phyloP scores from a whole-genome alignment of 306 rosid species.

The Lathyrus sativus region DNA sequence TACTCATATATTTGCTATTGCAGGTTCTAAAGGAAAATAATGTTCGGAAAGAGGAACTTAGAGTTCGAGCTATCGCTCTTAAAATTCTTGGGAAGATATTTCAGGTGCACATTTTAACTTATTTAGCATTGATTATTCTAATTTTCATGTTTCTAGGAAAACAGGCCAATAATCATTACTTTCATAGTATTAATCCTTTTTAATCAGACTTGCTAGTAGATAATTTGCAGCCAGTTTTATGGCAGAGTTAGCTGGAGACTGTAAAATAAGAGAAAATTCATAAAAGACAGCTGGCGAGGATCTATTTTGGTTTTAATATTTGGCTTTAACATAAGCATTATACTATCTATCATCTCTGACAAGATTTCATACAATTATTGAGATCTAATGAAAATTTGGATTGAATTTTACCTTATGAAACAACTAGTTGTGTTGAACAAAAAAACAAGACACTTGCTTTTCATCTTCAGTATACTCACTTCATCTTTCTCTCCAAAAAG shows the following conservation, averaged over 20 bases:
- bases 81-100: conserved; percentile 83
- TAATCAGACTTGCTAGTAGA: background rate
- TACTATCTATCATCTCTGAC: background rate
- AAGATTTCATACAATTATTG: background rate
- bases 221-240: background rate
- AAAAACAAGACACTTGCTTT: background rate
- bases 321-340: background rate
- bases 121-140: background rate
- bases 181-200: no score
- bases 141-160: background rate
- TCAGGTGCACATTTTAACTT: conserved; percentile 53
- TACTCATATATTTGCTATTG: no score
- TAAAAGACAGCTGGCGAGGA: background rate
- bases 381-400: conserved; percentile 4
- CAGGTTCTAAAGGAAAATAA: conserved; percentile 82
- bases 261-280: background rate
- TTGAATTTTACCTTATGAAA: conserved; percentile 10
- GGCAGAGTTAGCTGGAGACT: background rate
- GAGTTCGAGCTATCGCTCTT: conserved; percentile 77
- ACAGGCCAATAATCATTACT: background rate
- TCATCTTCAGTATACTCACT: background rate
- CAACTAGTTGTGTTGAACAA: background rate
- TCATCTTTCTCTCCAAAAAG: no score
- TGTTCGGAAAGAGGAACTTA: conserved; percentile 77
- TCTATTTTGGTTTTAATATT: background rate